phyloP scores from a whole-genome alignment of 2,329 filamentous ascomycete genomes.

The Arthrobotrys entomopaga region DNA sequence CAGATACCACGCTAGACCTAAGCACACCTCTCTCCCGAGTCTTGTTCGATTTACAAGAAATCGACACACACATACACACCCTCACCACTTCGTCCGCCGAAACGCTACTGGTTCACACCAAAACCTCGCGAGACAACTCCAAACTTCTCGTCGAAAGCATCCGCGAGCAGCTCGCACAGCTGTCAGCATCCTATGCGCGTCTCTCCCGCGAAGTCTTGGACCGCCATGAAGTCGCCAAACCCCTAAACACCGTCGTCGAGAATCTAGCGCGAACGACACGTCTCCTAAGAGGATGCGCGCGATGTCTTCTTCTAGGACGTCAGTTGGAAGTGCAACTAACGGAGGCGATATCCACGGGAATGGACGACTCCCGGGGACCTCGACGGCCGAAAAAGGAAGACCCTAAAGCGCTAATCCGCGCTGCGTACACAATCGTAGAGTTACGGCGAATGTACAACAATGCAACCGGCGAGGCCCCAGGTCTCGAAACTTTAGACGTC shows the following conservation, averaged over 20 bases:
- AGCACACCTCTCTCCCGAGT: conserved; percentile 92
- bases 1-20: conserved; percentile 88
- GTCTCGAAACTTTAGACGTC: conserved; percentile 77
- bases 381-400: conserved; percentile 71
- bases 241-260: conserved; percentile 79
- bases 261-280: conserved; percentile 82
- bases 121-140: conserved; percentile 77
- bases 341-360: conserved; percentile 69
- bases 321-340: conserved; percentile 87
- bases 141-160: conserved; percentile 78
- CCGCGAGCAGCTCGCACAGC: conserved; percentile 78
- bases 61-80: conserved; percentile 93
- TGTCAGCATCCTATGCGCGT: conserved; percentile 86
- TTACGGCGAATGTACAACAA: conserved; percentile 76
- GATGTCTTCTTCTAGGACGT: conserved; percentile 82
- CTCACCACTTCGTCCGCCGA: conserved; percentile 86
- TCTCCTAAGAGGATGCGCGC: conserved; percentile 77
- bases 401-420: conserved; percentile 81
- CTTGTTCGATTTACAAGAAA: conserved; percentile 94
- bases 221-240: conserved; percentile 85
- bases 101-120: conserved; percentile 81
- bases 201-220: conserved; percentile 86
- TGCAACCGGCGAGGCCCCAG: conserved; percentile 76
- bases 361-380: conserved; percentile 61
- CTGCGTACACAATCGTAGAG: conserved; percentile 79